These are phyloP conservation scores for Phyllosticta paracitricarpa DNA, from an alignment of 2,329 filamentous ascomycete genomes.

Conservation along the genomic window DNA sequence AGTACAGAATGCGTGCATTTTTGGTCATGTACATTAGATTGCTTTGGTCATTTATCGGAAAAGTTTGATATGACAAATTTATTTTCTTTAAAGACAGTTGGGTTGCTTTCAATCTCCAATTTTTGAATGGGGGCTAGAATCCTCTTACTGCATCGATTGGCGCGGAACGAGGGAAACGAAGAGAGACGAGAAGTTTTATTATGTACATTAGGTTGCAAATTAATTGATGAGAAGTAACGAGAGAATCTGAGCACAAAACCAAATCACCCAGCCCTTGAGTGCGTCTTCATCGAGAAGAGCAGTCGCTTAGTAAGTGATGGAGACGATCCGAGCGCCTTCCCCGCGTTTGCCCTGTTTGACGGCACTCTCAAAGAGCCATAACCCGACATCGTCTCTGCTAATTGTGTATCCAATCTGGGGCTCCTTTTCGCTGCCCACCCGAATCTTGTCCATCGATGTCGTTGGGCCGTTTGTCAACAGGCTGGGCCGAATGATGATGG, in stretches of 20 bases:
- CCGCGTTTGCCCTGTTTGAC: constrained; percentile 19
- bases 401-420: constrained; percentile 31
- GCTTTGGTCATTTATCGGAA: too few relatives aligned
- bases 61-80: too few relatives aligned
- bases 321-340: constrained; percentile 21
- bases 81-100: too few relatives aligned
- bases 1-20: too few relatives aligned
- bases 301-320: constrained; percentile 23
- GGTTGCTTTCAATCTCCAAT: too few relatives aligned
- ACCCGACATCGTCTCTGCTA: constrained; percentile 29
- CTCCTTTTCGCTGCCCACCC: constrained; percentile 24
- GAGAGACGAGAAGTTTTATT: too few relatives aligned
- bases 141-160: too few relatives aligned
- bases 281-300: background rate
- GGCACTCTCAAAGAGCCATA: constrained; percentile 29
- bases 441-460: constrained; percentile 20
- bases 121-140: too few relatives aligned
- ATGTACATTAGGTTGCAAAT: background rate
- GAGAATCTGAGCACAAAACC: background rate
- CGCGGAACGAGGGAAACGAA: too few relatives aligned
- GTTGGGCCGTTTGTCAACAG: constrained; percentile 25
- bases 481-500: constrained; percentile 26
- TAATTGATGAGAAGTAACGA: background rate
- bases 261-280: too few relatives aligned
- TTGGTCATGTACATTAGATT: too few relatives aligned